phyloP scores from a whole-genome alignment of 768 basidiomycete genomes.

The Lentinus brumalis region DNA sequence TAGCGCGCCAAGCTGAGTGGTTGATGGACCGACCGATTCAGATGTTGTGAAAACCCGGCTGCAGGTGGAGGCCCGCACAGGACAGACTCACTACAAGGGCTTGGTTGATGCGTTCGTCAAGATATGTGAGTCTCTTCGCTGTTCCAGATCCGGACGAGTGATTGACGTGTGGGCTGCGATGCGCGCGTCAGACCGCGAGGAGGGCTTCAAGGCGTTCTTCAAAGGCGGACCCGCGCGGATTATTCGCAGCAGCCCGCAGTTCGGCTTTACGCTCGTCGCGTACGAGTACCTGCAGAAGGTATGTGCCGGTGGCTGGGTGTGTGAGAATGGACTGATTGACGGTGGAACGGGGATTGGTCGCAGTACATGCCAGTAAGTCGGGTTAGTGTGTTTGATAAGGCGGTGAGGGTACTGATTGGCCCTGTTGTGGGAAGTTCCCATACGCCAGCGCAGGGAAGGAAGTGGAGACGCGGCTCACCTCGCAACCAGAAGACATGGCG shows the following conservation, averaged over 20 bases:
- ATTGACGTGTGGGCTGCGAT: slow-evolving; percentile 4
- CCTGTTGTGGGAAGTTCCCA: slow-evolving; percentile 62
- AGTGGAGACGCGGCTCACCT: slow-evolving; percentile 70
- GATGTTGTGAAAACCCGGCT: slow-evolving; percentile 98
- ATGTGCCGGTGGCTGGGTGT: slow-evolving; percentile 37
- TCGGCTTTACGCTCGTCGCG: slow-evolving; percentile 89
- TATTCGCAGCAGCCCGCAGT: slow-evolving; percentile 88
- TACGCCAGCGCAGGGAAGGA: slow-evolving; percentile 69
- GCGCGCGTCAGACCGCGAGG: slow-evolving; percentile 67
- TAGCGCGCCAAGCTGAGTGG: slow-evolving; percentile 24
- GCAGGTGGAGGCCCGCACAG: slow-evolving; percentile 90
- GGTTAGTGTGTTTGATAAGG: slow-evolving; percentile 17
- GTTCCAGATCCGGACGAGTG: slow-evolving; percentile 4
- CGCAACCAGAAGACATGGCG: slow-evolving; percentile 79
- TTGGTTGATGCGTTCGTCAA: slow-evolving; percentile 85
- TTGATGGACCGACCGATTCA: slow-evolving; percentile 33
- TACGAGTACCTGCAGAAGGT: slow-evolving; percentile 75
- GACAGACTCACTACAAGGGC: slow-evolving; percentile 91
- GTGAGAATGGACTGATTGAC: slow-evolving; percentile 8
- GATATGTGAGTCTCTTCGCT: slow-evolving; percentile 63
- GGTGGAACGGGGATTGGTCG: slow-evolving; percentile 14
- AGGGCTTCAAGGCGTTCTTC: slow-evolving; percentile 87
- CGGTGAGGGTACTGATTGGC: slow-evolving; percentile 25
- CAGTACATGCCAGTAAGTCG: slow-evolving; percentile 29
- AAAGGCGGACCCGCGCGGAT: slow-evolving; percentile 91